Evolutionary conservation across 441 rosid genomes (phyloP), one percentile per base, ranked within the genome.

Genomic region (Daphne laureola): DNA sequence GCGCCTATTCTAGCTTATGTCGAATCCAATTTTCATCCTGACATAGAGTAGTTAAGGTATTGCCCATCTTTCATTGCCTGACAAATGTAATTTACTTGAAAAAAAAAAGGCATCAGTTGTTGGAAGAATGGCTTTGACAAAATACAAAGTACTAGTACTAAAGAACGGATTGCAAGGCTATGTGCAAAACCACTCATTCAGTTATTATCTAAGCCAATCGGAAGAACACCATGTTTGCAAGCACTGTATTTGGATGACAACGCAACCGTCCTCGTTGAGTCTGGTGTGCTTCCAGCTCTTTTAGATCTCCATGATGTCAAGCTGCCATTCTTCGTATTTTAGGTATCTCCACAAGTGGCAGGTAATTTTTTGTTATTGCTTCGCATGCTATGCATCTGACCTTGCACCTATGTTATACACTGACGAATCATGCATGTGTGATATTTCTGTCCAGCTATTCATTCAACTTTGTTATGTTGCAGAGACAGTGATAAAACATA

Each of bases 61-160:
- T 31, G 38, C 9, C 8, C 11, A 9, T 31, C 1, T 7, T 31
- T 31, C 36, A 31, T 31, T 18, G 6, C 36, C 9, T 31, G 8
- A 18, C 3, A 18, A 1, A 1, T 18, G 23, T 18, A 18, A 18
- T 18, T 18, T 18, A 18, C n/a, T n/a, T n/a, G n/a, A n/a, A n/a
- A n/a, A n/a, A 41, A 70, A 65, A 65, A 76, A 72, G 80, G 72
- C 74, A 43, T 58, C 66, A 53, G 56, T 68, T 50, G 48, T 75
- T 49, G 77, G 77, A 54, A 72, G 63, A 49, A 63, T 69, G 77
- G 58, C 73, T 50, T 67, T 72, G 58, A 69, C 73, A 9, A 76
- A 76, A 62, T 58, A 21, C 25, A 2, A 4, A 21, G 25, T 21
- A 21, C 25, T 21, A 53, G 51, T 52, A 61, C 75, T 54, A 72